phyloP scores from a whole-genome alignment of 495 filamentous ascomycete genomes.

The Penicillium paradoxum region DNA sequence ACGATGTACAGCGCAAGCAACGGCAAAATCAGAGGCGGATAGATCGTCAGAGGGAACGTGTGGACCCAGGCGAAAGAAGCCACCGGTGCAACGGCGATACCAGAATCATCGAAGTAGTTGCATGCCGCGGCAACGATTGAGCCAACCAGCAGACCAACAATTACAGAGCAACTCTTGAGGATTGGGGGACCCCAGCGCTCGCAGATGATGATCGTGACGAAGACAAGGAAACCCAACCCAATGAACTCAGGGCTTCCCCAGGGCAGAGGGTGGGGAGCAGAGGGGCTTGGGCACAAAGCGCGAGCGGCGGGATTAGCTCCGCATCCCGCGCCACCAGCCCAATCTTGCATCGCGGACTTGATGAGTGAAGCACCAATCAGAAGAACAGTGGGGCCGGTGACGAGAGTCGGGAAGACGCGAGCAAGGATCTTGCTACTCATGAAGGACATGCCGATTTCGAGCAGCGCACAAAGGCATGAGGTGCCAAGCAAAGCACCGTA shows the following conservation, averaged over 20 bases:
- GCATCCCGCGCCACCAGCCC: constrained; percentile 79
- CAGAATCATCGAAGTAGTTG: constrained; percentile 71
- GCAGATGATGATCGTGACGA: constrained; percentile 81
- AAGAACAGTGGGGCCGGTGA: constrained; percentile 80
- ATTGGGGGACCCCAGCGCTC: constrained; percentile 80
- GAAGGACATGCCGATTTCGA: constrained; percentile 43
- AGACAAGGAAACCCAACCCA: constrained; percentile 85
- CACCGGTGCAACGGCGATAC: constrained; percentile 66
- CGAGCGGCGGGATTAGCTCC: constrained; percentile 48
- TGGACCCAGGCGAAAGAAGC: constrained; percentile 87
- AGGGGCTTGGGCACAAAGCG: constrained; percentile 63
- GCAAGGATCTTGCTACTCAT: constrained; percentile 63
- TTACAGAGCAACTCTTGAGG: constrained; percentile 69
- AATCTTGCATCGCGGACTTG: constrained; percentile 70
- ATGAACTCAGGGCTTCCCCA: constrained; percentile 89
- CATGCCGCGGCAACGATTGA: constrained; percentile 83
- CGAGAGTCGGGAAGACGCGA: constrained; percentile 80
- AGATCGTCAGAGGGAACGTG: constrained; percentile 76
- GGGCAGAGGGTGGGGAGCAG: constrained; percentile 72
- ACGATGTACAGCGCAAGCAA: constrained; percentile 84
- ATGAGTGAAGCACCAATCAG: constrained; percentile 74
- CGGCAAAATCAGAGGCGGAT: constrained; percentile 80
- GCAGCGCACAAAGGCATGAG: constrained; percentile 46
- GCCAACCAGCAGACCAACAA: constrained; percentile 76
- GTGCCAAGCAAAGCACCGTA: constrained; percentile 86